Conservation (phyloP, 1,284 basidiomycete genomes). For the Ganoderma lingzhi region DNA sequence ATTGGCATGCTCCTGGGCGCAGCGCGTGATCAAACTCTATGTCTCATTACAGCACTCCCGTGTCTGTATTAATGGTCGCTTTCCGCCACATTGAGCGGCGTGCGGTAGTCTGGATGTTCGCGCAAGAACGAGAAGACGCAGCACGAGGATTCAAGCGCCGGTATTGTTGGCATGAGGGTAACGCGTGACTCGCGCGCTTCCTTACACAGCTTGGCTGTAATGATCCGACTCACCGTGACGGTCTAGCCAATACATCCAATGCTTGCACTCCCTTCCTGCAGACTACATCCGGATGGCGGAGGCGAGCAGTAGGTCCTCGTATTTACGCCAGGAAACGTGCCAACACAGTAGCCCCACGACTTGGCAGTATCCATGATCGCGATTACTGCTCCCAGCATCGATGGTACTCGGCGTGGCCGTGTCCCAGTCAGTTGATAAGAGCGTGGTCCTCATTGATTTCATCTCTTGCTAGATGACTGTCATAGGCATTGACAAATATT, state of each 20-base stretch:
- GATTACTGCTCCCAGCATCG: not conserved
- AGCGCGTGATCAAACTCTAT: not conserved
- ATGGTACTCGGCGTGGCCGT: not conserved
- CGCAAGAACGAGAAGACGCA: not conserved
- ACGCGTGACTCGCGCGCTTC: constrained; percentile 7
- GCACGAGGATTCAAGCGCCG: not conserved
- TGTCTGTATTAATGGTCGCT: not conserved
- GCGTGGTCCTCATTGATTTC: no score
- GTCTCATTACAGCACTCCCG: not conserved
- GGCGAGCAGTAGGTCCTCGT: not conserved
- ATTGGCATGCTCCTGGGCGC: not conserved
- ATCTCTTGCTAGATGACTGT: not conserved
- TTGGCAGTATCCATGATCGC: not conserved
- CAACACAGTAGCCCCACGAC: not conserved
- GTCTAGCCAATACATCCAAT: not conserved
- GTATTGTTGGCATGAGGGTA: constrained; percentile 6
- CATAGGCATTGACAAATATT: not conserved
- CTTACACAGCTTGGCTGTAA: not conserved
- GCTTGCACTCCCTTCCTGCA: not conserved
- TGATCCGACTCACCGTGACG: no score
- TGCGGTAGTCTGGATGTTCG: not conserved
- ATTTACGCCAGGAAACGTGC: not conserved
- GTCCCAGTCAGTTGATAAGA: no score
- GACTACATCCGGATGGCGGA: not conserved
- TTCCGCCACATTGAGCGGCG: not conserved